phyloP scores from a whole-genome alignment of 768 basidiomycete genomes.

The Leccinum barrowsii region DNA sequence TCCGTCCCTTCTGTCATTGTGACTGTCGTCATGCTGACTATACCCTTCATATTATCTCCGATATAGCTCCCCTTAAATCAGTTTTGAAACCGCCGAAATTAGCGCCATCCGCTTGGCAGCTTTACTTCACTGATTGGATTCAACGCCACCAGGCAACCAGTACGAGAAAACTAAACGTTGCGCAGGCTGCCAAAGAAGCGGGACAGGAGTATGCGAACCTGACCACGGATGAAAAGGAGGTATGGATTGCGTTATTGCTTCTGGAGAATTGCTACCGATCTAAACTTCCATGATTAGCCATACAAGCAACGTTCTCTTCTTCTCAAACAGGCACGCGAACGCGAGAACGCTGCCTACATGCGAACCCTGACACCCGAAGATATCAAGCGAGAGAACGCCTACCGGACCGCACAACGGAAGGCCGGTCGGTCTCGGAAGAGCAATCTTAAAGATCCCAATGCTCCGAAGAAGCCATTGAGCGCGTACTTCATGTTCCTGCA shows the following conservation, averaged over 20 bases:
- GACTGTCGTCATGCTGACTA: conserved; percentile 30
- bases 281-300: conserved; percentile 46
- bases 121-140: conserved; percentile 96
- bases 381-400: conserved; percentile 90
- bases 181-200: conserved; percentile 92
- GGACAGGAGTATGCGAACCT: conserved; percentile 85
- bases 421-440: conserved; percentile 89
- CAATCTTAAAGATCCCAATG: conserved; percentile 96
- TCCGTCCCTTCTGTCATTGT: conserved; percentile 23
- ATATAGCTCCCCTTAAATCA: conserved; percentile 67
- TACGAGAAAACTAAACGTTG: conserved; percentile 87
- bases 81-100: conserved; percentile 83
- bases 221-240: conserved; percentile 80
- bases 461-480: conserved; percentile 91
- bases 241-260: conserved; percentile 34
- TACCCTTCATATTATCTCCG: conserved; percentile 22
- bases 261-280: conserved; percentile 21
- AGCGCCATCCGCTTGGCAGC: conserved; percentile 93
- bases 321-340: conserved; percentile 79
- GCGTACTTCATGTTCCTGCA: conserved; percentile 96
- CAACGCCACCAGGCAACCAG: conserved; percentile 78
- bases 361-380: conserved; percentile 87
- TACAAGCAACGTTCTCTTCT: conserved; percentile 82
- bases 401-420: conserved; percentile 88
- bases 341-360: conserved; percentile 82